A percentile compares a stretch with the other conserved stretches of the same genome.
Conservation (phyloP, 1,284 basidiomycete genomes). For the Polyporus tsugae region DNA sequence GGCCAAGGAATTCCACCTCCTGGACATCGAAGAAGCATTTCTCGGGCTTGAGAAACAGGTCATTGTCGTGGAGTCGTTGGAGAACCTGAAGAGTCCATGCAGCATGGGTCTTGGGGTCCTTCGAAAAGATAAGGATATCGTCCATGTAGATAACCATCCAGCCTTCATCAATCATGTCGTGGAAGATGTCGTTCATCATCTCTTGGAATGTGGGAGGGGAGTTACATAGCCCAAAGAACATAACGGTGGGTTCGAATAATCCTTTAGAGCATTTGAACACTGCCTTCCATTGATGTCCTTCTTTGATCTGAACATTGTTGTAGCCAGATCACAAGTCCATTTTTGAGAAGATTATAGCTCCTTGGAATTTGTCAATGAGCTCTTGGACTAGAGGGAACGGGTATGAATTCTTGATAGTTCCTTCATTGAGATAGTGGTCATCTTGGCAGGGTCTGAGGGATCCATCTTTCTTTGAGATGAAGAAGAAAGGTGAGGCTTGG, state of each 20-base stretch:
- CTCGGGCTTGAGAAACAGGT: constrained; percentile 43
- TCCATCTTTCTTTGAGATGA: constrained; percentile 38
- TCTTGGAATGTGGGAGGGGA: constrained; percentile 40
- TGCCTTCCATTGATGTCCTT: constrained; percentile 30
- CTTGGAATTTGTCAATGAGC: too few species aligned
- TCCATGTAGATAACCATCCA: constrained; percentile 17
- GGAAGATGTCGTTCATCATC: constrained; percentile 20
- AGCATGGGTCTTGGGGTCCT: constrained; percentile 12
- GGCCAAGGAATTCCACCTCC: constrained; percentile 32
- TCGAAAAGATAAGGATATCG: constrained; percentile 20
- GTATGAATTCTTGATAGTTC: not conserved
- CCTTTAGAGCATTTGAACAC: constrained; percentile 29
- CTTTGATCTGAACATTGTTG: constrained; percentile 16
- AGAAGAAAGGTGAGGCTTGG: constrained; percentile 38
- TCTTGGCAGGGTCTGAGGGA: constrained; percentile 20
- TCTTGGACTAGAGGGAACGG: not conserved
- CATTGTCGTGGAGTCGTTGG: constrained; percentile 36
- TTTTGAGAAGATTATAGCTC: not conserved
- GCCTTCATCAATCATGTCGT: constrained; percentile 14
- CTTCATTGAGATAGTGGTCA: not conserved
- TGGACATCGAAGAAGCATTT: constrained; percentile 47
- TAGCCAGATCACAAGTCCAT: not conserved
- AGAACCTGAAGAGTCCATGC: constrained; percentile 38
- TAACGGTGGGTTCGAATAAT: constrained; percentile 41
- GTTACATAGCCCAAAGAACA: constrained; percentile 44